Base-by-base conservation (phyloP, 2,329 filamentous ascomycete species). In the Claviceps digitariae region DNA sequence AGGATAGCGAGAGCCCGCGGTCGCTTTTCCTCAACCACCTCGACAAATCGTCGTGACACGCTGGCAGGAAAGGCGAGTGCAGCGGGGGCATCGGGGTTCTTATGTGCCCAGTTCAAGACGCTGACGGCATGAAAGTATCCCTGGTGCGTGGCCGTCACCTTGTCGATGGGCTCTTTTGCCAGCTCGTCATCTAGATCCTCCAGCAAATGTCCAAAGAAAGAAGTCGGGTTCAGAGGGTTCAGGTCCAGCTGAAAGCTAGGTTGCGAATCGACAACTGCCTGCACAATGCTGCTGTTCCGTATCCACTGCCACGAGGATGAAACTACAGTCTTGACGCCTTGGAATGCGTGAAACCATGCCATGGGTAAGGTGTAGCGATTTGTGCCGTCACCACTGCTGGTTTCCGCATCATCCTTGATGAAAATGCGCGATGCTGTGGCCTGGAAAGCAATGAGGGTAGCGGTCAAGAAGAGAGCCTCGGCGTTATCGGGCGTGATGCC, bases 271-370 rank as follows among this genome's bases (percentile, higher is more conserved):
- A 84, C 83, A 50, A 84, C 81, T 7, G 76, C 74, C 27, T 78
- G 73, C 41, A 82, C 78, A 15, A 77, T 72, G 2, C 72, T 69
- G 58, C 78, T 83, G 55, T 73, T 72, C 2, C 80, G 73, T 48
- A 84, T 73, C 75, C 77, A 84, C 54, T 76, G 77, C 81, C 81
- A 84, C 15, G 79, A 82, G 2, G 76, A 75, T 21, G 81, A 77
- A 0, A 83, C 81, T 36, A 84, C 73, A 2, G 81, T 77, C 63
- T 84, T 84, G 57, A 84, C 79, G 12, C 81, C 81, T 60, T 84
- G 81, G 60, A 83, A 84, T 4, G 81, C 77, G 61, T 84, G 81
- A 56, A 84, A 84, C 80, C 79, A 84, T 3, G 78, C 74, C 45
- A 83, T 66, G 0, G 81, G 81, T n/a, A 83, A 66, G 20, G 72